A percentile compares a stretch with the other conserved stretches of the same genome.
phyloP scores from a whole-genome alignment of 805 yeast genomes.

The Nakazawaea laoshanensis region DNA sequence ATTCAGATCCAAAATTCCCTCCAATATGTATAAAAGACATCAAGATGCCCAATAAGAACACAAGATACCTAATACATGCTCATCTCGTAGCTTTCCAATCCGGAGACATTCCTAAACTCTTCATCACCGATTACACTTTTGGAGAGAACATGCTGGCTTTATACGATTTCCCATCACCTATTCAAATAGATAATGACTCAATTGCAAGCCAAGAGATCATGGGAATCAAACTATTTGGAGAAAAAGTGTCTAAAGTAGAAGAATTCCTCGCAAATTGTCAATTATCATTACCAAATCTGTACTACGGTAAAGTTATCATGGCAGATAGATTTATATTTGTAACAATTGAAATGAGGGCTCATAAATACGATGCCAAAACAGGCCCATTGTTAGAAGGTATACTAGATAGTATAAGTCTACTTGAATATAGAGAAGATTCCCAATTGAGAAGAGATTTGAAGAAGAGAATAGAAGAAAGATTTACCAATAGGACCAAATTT shows the following conservation, averaged over 20 bases:
- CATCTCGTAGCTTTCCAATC: conserved; percentile 3
- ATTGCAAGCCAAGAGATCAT: conserved; percentile 2
- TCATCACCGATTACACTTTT: conserved; percentile 4
- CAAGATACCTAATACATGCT: conserved; percentile 1
- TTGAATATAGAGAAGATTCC: too few relatives aligned
- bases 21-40: neutral
- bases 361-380: neutral
- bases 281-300: too few relatives aligned
- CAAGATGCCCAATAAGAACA: neutral
- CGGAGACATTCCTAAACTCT: conserved; percentile 6
- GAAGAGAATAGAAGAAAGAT: too few relatives aligned
- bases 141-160: conserved; percentile 6
- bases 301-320: neutral
- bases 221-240: conserved; percentile 6
- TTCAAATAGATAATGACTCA: conserved; percentile 1
- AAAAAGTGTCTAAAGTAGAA: too few relatives aligned
- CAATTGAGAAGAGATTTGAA: too few relatives aligned
- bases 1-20: too few relatives aligned
- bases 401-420: too few relatives aligned
- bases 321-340: conserved; percentile 4
- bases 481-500: too few relatives aligned
- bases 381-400: conserved; percentile 5
- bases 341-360: conserved; percentile 2
- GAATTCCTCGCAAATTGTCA: too few relatives aligned
- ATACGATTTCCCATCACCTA: conserved; percentile 4